These are phyloP conservation scores for Posidonia oceanica DNA, from an alignment of 116 monocot species.

Conservation along the genomic window DNA sequence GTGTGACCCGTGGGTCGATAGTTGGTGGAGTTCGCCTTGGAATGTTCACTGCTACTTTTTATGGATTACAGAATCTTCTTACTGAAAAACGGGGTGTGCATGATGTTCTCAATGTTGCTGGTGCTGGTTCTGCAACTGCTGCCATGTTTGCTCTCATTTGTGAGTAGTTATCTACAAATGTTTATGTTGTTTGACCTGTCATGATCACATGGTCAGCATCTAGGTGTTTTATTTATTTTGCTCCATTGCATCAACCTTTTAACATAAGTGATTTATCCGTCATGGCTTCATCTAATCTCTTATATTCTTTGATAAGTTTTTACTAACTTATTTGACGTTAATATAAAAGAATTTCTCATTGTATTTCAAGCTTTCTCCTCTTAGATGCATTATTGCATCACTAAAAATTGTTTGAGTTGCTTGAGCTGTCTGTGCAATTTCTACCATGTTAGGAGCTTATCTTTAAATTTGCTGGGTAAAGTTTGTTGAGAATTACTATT, in stretches of 20 bases:
- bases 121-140: conserved; percentile 93
- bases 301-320: neutral
- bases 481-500: too few relatives aligned
- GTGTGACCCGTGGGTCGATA: conserved; percentile 72
- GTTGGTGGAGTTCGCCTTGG: conserved; percentile 90
- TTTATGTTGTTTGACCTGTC: neutral
- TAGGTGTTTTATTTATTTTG: neutral
- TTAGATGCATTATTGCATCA: too few relatives aligned
- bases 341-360: neutral
- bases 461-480: too few relatives aligned
- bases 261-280: too few relatives aligned
- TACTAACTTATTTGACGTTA: neutral
- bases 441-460: too few relatives aligned
- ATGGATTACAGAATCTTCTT: conserved; percentile 70
- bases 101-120: conserved; percentile 84
- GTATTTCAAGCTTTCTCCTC: too few relatives aligned
- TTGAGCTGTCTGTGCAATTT: too few relatives aligned
- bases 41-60: conserved; percentile 82
- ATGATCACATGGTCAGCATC: neutral
- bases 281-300: too few relatives aligned
- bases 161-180: conserved; percentile 19
- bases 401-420: too few relatives aligned
- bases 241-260: neutral
- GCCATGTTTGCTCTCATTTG: conserved; percentile 83
- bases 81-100: conserved; percentile 69